Conservation (phyloP, 371 early-diverging fungal species). For the Syncephalastrum contaminatum region DNA sequence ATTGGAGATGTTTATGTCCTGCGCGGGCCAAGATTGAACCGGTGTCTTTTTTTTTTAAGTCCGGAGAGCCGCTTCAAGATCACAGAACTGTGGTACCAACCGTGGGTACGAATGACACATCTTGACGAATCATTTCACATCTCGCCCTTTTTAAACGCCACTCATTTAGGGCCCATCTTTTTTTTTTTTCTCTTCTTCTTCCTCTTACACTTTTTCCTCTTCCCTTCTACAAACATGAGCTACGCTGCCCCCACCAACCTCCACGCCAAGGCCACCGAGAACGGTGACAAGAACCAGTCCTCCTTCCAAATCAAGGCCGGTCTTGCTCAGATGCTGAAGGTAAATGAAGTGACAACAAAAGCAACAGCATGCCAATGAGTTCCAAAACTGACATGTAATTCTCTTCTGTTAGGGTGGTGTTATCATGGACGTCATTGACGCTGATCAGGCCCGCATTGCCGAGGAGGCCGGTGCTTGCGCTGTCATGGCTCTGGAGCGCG, state of each 20-base stretch:
- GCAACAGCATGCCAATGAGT: too few species aligned
- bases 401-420: conserved; percentile 81
- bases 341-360: conserved; percentile 24
- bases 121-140: too few species aligned
- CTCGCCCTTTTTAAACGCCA: too few species aligned
- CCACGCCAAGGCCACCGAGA: conserved; percentile 49
- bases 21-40: too few species aligned
- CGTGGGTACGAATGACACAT: too few species aligned
- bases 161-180: too few species aligned
- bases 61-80: too few species aligned
- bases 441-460: conserved; percentile 96
- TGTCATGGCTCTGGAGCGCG: conserved; percentile 98
- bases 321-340: conserved; percentile 97
- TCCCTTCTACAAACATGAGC: conserved; percentile 9
- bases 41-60: too few species aligned
- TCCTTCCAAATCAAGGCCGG: conserved; percentile 86
- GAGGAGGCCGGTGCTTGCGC: conserved; percentile 98
- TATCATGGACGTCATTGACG: conserved; percentile 98
- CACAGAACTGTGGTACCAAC: too few species aligned
- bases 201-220: conserved; percentile 10
- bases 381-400: not conserved
- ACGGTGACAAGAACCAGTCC: conserved; percentile 39
- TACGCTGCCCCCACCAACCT: conserved; percentile 71
- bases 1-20: too few species aligned
- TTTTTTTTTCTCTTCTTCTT: conserved; percentile 11